A percentile compares a stretch with the other conserved stretches of the same genome.
Evolutionary conservation across 225 moss, liverwort and hornwort genomes (phyloP).

Genomic region (Marchantia paleacea): DNA sequence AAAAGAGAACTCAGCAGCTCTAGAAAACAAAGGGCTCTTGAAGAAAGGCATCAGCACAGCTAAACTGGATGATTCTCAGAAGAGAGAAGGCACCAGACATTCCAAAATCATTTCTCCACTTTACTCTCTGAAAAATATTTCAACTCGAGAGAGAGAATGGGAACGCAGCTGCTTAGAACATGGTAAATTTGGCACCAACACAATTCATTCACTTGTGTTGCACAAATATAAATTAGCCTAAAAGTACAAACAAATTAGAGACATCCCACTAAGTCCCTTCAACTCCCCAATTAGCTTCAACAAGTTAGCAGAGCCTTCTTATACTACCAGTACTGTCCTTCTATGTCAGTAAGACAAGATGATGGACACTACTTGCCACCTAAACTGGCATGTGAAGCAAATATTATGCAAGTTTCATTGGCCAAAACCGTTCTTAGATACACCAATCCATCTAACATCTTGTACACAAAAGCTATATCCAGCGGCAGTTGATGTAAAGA

Average conservation of each 20-base stretch:
- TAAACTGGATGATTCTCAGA: neutral
- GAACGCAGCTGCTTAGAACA: slow-evolving; percentile 28
- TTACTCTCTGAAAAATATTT: slow-evolving; percentile 32
- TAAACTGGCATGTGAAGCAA: slow-evolving; percentile 38
- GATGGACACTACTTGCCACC: slow-evolving; percentile 41
- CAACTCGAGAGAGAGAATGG: slow-evolving; percentile 25
- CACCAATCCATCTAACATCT: slow-evolving; percentile 61
- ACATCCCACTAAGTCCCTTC: slow-evolving; percentile 34
- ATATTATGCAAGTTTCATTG: slow-evolving; percentile 47
- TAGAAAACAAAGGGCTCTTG: neutral
- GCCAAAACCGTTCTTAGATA: slow-evolving; percentile 54
- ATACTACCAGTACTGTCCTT: slow-evolving; percentile 37
- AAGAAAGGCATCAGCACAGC: neutral
- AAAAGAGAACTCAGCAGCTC: too few species aligned
- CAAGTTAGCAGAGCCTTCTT: slow-evolving; percentile 34
- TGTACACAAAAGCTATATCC: slow-evolving; percentile 58
- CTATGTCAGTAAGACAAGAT: slow-evolving; percentile 39
- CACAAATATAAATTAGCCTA: slow-evolving; percentile 52
- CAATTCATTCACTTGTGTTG: slow-evolving; percentile 46
- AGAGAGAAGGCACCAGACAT: neutral
- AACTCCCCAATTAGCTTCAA: slow-evolving; percentile 37
- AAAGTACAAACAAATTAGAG: slow-evolving; percentile 51
- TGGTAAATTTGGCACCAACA: slow-evolving; percentile 39
- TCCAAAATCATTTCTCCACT: slow-evolving; percentile 30
- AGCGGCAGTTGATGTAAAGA: slow-evolving; percentile 45